A percentile compares a stretch with the other conserved stretches of the same genome.
These are phyloP conservation scores for Sparassis latifolia DNA, from an alignment of 1,284 basidiomycete species.

Conservation along the genomic window DNA sequence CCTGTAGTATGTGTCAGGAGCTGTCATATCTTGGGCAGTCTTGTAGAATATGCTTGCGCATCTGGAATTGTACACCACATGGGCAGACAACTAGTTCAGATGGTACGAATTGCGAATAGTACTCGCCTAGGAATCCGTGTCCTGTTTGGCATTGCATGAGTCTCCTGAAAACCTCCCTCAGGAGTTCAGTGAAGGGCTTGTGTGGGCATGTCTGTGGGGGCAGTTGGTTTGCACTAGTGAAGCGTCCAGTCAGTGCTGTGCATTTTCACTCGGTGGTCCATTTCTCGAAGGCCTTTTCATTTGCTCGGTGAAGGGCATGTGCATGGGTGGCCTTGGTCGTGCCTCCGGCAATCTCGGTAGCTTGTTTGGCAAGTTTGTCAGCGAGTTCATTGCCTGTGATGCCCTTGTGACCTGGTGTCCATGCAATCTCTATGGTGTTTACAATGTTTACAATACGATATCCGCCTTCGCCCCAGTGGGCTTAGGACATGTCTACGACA, in stretches of 20 bases:
- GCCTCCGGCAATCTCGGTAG: not conserved
- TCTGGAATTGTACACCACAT: constrained; percentile 21
- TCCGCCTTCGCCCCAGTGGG: too few relatives aligned
- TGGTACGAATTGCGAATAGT: constrained; percentile 20
- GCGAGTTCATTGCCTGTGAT: not conserved
- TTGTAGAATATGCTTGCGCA: constrained; percentile 23
- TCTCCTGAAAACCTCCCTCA: constrained; percentile 17
- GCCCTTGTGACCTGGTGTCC: constrained; percentile 15
- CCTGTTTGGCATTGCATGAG: constrained; percentile 21
- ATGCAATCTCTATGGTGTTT: constrained; percentile 16
- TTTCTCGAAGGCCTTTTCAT: constrained; percentile 4
- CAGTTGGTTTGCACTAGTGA: constrained; percentile 19
- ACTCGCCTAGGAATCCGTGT: constrained; percentile 25
- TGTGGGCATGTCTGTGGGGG: constrained; percentile 17
- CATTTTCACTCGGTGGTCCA: not conserved
- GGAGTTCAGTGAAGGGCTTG: constrained; percentile 10
- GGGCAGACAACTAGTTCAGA: constrained; percentile 20
- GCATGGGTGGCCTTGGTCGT: not conserved
- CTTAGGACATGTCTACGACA: too few relatives aligned
- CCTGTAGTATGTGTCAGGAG: constrained; percentile 12
- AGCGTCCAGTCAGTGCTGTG: constrained; percentile 10
- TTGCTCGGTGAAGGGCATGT: constrained; percentile 10
- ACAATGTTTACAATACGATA: too few relatives aligned
- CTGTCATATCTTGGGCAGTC: constrained; percentile 20
- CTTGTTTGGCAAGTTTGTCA: not conserved